These are phyloP conservation scores for Fusarium gaditjirri DNA, from an alignment of 2,329 filamentous ascomycete genomes.

Conservation along the genomic window DNA sequence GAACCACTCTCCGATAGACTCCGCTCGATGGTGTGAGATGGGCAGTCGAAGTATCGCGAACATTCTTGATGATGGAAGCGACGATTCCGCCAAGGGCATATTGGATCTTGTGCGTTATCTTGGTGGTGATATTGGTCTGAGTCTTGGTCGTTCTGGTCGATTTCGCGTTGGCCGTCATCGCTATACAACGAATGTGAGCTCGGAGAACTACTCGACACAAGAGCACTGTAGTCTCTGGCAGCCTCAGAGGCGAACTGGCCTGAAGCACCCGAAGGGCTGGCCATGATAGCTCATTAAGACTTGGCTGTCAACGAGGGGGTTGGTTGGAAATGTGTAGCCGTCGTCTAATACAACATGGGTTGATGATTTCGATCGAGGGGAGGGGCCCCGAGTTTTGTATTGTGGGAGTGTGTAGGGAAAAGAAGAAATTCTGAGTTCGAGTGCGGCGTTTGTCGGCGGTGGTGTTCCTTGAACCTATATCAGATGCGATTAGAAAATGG, in stretches of 20 bases:
- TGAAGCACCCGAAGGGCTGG: constrained; percentile 38
- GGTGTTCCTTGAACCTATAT: constrained; percentile 27
- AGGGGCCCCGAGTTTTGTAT: background rate
- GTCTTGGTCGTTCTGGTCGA: background rate
- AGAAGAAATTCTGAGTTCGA: constrained; percentile 2
- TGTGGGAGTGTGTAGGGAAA: background rate
- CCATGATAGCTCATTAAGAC: constrained; percentile 43
- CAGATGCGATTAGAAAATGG: constrained; percentile 41
- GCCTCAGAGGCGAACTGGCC: constrained; percentile 33
- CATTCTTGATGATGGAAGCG: constrained; percentile 58
- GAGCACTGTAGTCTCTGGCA: constrained; percentile 23
- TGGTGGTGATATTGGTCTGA: background rate
- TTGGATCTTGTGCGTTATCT: constrained; percentile 4
- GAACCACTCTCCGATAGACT: constrained; percentile 43
- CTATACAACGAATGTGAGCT: constrained; percentile 56
- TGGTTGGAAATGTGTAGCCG: constrained; percentile 10
- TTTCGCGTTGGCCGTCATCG: constrained; percentile 33
- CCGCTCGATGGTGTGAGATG: constrained; percentile 57
- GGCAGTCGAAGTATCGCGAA: constrained; percentile 60
- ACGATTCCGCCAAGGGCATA: constrained; percentile 54
- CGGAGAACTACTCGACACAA: constrained; percentile 30
- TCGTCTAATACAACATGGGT: constrained; percentile 30
- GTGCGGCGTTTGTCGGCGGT: constrained; percentile 22
- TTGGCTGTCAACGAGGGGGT: constrained; percentile 1
- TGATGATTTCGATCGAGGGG: background rate